Evolutionary conservation across 257 asterid species (phyloP), one percentile per base, ranked within the genome.

Genomic region (Rubia yunnanensis): DNA sequence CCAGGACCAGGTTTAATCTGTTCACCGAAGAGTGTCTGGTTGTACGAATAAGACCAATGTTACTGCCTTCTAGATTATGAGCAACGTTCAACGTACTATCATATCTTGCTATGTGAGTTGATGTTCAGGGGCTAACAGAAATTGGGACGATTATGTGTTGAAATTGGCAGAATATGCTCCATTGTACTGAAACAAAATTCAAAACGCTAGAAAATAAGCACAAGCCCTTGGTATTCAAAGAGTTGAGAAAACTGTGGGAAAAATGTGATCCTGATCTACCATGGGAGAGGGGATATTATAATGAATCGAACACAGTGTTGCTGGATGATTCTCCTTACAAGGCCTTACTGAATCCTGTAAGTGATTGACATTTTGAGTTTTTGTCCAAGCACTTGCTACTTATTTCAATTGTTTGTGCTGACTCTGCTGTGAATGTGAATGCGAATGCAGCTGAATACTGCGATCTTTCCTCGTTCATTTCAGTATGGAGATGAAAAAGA

Each of bases 321-420:
- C 48, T 94, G 71, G 98, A 94, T 61, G 99, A 94, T 83, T 90
- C 99, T 80, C 99, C 99, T 31, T 90, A 94, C 82, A 90, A 94
- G 77, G 95, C 99, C 67, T 83, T 94, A 69, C 88, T 94, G 50
- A 94, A 94, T 75, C 99, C 96, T 11, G 99, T 94, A 81, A 77
- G 87, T 65, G 20, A n/a, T 28, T 23, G 1, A 41, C 68, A 64
- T 64, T 63, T 41, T 49, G 18, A 10, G 52, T 28, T 14, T 56
- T 44, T 41, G 9, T 67, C 18, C 46, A 32, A 60, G 35, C 18
- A 58, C 48, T 52, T 72, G 7, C 35, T 10, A 30, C 38, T 56
- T 28, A 52, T 65, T 41, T 28, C 10, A 30, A 28, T 52, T 10
- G 15, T 32, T 55, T 60, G 31, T n/a, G 5, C 41, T 57, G 13